Conservation (phyloP, 371 early-diverging fungal species). For the Conidiobolus incongruus region DNA sequence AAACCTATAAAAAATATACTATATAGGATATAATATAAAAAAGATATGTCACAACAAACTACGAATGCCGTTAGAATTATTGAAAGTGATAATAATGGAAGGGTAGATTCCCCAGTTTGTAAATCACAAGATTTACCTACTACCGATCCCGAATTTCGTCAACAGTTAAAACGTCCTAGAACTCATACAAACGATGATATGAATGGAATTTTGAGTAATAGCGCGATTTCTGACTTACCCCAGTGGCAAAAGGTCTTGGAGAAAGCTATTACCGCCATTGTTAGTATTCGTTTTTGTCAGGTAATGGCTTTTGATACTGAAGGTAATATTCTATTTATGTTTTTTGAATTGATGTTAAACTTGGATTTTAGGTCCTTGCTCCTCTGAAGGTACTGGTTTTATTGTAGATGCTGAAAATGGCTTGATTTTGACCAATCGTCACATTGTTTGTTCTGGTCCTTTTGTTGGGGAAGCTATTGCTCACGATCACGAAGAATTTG, state of each 20-base stretch:
- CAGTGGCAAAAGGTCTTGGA: conserved; percentile 44
- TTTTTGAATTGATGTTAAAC: too few relatives aligned
- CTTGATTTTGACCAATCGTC: conserved; percentile 76
- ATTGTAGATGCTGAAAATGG: conserved; percentile 75
- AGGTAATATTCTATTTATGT: too few relatives aligned
- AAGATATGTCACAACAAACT: too few relatives aligned
- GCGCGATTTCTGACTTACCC: neutral
- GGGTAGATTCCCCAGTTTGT: too few relatives aligned
- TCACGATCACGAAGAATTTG: conserved; percentile 72
- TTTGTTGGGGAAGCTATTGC: conserved; percentile 58
- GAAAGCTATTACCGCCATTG: conserved; percentile 45
- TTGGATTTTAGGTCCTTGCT: conserved; percentile 14
- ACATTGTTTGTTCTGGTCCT: conserved; percentile 74
- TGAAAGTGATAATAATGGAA: too few relatives aligned
- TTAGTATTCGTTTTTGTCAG: conserved; percentile 47
- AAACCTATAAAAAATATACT: too few relatives aligned
- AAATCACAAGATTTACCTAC: too few relatives aligned
- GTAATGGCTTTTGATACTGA: conserved; percentile 68
- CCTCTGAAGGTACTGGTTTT: conserved; percentile 64
- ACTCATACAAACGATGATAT: too few relatives aligned
- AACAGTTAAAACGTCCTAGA: too few relatives aligned
- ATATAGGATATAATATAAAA: conserved; percentile 5
- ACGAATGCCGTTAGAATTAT: too few relatives aligned
- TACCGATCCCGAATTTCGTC: too few relatives aligned
- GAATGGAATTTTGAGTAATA: too few relatives aligned